Conservation (phyloP, 495 filamentous ascomycete genomes). For the Geoglossum glabrum region DNA sequence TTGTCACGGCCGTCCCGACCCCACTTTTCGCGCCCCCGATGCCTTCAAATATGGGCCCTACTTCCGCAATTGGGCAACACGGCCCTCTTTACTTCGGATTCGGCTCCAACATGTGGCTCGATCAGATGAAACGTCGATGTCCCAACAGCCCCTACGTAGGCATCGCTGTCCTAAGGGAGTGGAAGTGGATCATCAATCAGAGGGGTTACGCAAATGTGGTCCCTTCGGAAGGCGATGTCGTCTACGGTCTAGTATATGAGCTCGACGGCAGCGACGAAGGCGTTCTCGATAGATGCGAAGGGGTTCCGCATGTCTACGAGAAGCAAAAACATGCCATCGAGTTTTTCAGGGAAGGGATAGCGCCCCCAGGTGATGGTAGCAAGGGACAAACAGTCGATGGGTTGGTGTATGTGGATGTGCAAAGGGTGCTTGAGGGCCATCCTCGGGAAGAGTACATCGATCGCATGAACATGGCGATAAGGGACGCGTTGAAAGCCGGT, state of each 20-base stretch:
- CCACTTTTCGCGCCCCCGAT: too few species aligned
- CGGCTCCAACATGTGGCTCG: slow-evolving; percentile 47
- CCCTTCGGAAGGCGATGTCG: slow-evolving; percentile 13
- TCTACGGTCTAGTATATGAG: slow-evolving; percentile 33
- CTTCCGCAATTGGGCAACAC: too few species aligned
- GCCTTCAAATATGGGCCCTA: too few species aligned
- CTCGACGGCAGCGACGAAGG: slow-evolving; percentile 25
- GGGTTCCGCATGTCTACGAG: slow-evolving; percentile 35
- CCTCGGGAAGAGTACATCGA: slow-evolving; percentile 43
- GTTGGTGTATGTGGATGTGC: slow-evolving; percentile 39
- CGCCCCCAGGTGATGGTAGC: not conserved
- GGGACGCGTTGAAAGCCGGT: slow-evolving; percentile 35
- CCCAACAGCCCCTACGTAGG: slow-evolving; percentile 27
- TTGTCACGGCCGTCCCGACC: too few species aligned
- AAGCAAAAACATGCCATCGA: slow-evolving; percentile 20
- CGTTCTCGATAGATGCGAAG: slow-evolving; percentile 32
- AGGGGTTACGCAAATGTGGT: slow-evolving; percentile 54
- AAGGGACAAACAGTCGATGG: slow-evolving; percentile 17
- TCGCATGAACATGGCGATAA: slow-evolving; percentile 46
- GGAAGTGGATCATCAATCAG: slow-evolving; percentile 46
- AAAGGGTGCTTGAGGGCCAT: slow-evolving; percentile 17
- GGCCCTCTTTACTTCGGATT: slow-evolving; percentile 44
- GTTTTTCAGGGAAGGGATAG: slow-evolving; percentile 24
- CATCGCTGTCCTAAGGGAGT: slow-evolving; percentile 27
- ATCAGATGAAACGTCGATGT: slow-evolving; percentile 47